phyloP scores from a whole-genome alignment of 208 protist genomes.

The Trypanosoma rangeli region DNA sequence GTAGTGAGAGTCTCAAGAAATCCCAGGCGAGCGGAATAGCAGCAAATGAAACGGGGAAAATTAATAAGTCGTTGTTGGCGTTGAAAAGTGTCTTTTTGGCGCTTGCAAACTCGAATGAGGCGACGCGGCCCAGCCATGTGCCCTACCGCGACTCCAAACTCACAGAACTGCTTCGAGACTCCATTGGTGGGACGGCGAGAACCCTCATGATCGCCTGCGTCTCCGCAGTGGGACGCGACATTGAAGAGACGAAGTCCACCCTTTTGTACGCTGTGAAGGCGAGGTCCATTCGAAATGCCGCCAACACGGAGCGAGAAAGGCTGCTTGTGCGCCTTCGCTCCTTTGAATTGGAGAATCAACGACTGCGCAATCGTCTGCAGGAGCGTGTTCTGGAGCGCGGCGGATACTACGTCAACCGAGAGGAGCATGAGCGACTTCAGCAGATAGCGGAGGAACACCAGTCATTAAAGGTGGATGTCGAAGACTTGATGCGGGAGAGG shows the following conservation, averaged over 20 bases:
- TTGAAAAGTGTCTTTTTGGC: slow-evolving; percentile 93
- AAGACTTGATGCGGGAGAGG: slow-evolving; percentile 65
- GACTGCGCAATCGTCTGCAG: slow-evolving; percentile 85
- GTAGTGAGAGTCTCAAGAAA: slow-evolving; percentile 93
- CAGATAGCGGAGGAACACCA: slow-evolving; percentile 53
- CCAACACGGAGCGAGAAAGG: slow-evolving; percentile 83
- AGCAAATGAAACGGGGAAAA: slow-evolving; percentile 90
- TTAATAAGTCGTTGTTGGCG: slow-evolving; percentile 92
- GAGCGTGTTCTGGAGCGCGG: slow-evolving; percentile 83
- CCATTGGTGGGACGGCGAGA: slow-evolving; percentile 90
- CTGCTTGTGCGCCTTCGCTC: slow-evolving; percentile 75
- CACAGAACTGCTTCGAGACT: slow-evolving; percentile 94
- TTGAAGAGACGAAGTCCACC: slow-evolving; percentile 95
- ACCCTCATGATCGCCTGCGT: slow-evolving; percentile 96
- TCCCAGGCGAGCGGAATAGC: slow-evolving; percentile 84
- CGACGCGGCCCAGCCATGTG: slow-evolving; percentile 83
- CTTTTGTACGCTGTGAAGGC: slow-evolving; percentile 96
- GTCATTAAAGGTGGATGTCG: slow-evolving; percentile 53
- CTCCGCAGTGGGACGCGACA: slow-evolving; percentile 90
- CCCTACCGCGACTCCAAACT: slow-evolving; percentile 95
- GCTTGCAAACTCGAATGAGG: slow-evolving; percentile 82
- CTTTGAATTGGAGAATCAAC: slow-evolving; percentile 86
- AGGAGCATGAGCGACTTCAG: slow-evolving; percentile 77
- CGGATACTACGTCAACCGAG: slow-evolving; percentile 80
- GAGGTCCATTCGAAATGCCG: slow-evolving; percentile 93